Evolutionary conservation across 345 rosid species (phyloP), one percentile per base, ranked within the genome.

Genomic region (Nasturtium officinale): DNA sequence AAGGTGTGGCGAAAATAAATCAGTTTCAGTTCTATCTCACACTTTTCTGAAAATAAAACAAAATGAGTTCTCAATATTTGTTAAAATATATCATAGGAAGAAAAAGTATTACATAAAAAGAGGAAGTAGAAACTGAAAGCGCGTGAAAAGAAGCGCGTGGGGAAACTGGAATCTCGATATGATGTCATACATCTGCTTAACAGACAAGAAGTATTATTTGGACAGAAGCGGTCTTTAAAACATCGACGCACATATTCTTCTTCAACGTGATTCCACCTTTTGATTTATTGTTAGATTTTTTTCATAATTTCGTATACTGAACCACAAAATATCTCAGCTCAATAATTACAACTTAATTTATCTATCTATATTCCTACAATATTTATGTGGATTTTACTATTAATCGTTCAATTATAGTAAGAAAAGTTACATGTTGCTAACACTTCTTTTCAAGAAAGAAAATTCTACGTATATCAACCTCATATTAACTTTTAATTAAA

Each of bases 221-320:
- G 72, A 74, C 29, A 47, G 72, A 74, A 73, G 70, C 13, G 55
- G 70, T 63, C 70, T 64, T 38, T 50, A 63, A 30, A 73, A 74
- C 59, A 46, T 62, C 65, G 71, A 74, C 66, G 77, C 21, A 43
- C 65, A 73, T 73, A 73, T 65, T 73, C 59, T 56, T 65, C 52
- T 56, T 56, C 57, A 54, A 63, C 71, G 63, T 63, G 63, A 42
- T 54, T 64, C 47, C 46, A 53, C 43, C 48, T 58, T 66, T 60
- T 59, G 23, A 54, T 54, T 40, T 52, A 42, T 40, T 29, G 0
- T 29, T 8, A 18, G 0, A 26, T 43, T 6, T 15, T 51, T 18
- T 18, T 35, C 21, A 33, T 20, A 52, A 9, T 26, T 26, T 42
- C 13, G 9, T 51, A 50, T 21, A 46, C 46, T 32, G n/a, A 40